Evolutionary conservation across 2,329 filamentous ascomycete species (phyloP), one percentile per base, ranked within the genome.

Genomic region (Lachnellula hyalina): DNA sequence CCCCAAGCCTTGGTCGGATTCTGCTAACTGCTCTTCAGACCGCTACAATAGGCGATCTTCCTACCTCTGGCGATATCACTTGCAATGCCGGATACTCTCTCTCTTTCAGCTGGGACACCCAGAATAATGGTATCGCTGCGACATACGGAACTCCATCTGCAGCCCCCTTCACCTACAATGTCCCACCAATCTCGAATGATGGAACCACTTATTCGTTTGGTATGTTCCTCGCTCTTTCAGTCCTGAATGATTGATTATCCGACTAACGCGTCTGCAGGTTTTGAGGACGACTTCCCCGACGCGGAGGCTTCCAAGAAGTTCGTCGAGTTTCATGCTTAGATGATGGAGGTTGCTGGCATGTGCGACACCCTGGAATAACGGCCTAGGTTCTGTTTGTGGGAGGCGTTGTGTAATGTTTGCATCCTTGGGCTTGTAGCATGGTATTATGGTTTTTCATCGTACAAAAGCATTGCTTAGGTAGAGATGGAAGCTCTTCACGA

Each of bases 71-170:
- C 4, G 40, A 14, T 12, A 58, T 60, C 35, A 36, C 51, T 12
- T 60, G 56, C 42, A 42, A 53, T 12, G 49, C 49, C 4, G 55
- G 51, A 3, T 58, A 56, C 38, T 34, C 49, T 14, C 28, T 60
- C 5, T 46, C 36, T 19, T 60, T 47, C 42, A 35, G 23, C 4
- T 60, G 55, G 55, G 36, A 36, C 5, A 47, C 47, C 14, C 23
- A 34, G 2, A 12, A 47, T 8, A 34, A 51, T n/a, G 58, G 55
- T 2, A 56, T 60, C 41, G 45, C 49, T 28, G 58, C 55, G 3
- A 58, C 53, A 3, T 60, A 60, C 44, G 49, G 48, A 3, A 57
- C 49, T 8, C 53, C 49, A 6, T 40, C 23, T 17, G 32, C 42
- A 4, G 19, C 48, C 2, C 28, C 49, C 36, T 50, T 41, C 36